A percentile compares a stretch with the other conserved stretches of the same genome.
phyloP scores from a whole-genome alignment of 768 basidiomycete genomes.

The Suillus bovinus region DNA sequence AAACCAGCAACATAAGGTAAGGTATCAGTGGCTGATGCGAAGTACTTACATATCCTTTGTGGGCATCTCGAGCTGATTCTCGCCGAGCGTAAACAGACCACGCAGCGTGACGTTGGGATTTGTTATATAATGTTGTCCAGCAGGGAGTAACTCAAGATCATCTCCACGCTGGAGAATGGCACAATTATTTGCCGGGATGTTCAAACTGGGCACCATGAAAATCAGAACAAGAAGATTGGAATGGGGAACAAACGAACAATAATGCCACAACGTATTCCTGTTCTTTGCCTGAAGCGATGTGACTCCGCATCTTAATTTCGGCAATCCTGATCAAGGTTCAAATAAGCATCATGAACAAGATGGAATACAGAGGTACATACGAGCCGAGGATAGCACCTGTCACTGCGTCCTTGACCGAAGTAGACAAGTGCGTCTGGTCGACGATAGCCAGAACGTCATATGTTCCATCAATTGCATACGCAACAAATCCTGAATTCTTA shows the following conservation, averaged over 20 bases:
- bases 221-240: conserved; percentile 7
- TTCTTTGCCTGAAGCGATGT: conserved; percentile 40
- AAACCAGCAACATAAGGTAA: conserved; percentile 67
- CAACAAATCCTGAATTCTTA: conserved; percentile 77
- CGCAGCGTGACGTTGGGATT: conserved; percentile 82
- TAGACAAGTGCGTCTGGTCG: conserved; percentile 79
- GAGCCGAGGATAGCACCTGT: conserved; percentile 66
- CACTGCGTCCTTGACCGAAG: conserved; percentile 56
- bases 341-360: conserved; percentile 7
- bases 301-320: conserved; percentile 78
- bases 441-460: conserved; percentile 78
- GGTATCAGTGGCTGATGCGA: conserved; percentile 72
- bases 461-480: conserved; percentile 76
- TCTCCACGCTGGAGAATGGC: conserved; percentile 83
- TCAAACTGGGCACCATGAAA: conserved; percentile 48
- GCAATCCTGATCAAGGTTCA: conserved; percentile 44
- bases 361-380: conserved; percentile 21
- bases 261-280: conserved; percentile 77
- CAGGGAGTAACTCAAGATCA: conserved; percentile 73
- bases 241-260: conserved; percentile 47
- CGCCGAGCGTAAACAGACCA: conserved; percentile 77
- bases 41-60: conserved; percentile 77
- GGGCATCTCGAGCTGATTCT: conserved; percentile 85
- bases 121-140: conserved; percentile 84
- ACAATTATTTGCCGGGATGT: conserved; percentile 86